A percentile compares a stretch with the other conserved stretches of the same genome.
Evolutionary conservation across 2,329 filamentous ascomycete species (phyloP).

Genomic region (Shiraia sp.): DNA sequence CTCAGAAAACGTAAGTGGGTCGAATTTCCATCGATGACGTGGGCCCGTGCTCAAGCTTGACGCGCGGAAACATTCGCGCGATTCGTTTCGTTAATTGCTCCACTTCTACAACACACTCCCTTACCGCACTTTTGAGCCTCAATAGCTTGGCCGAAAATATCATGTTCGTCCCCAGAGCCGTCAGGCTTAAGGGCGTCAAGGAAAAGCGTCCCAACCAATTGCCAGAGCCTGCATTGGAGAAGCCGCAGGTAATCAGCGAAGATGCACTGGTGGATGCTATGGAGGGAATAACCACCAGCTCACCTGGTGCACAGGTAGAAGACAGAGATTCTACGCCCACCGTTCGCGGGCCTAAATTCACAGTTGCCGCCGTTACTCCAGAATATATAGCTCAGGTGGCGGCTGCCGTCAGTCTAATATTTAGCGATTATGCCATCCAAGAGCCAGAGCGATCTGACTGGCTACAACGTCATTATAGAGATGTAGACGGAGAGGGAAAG

Average conservation of each 20-base stretch:
- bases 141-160: not conserved
- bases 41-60: slow-evolving; percentile 17
- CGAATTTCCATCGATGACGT: slow-evolving; percentile 10
- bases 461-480: slow-evolving; percentile 30
- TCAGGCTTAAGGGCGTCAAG: slow-evolving; percentile 37
- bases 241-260: slow-evolving; percentile 14
- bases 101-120: not conserved
- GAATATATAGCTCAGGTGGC: slow-evolving; percentile 37
- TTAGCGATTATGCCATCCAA: slow-evolving; percentile 43
- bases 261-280: slow-evolving; percentile 29
- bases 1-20: not conserved
- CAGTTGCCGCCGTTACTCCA: slow-evolving; percentile 18
- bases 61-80: slow-evolving; percentile 3
- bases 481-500: slow-evolving; percentile 25
- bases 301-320: slow-evolving; percentile 16
- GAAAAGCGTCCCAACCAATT: slow-evolving; percentile 19
- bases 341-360: slow-evolving; percentile 24
- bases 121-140: not conserved
- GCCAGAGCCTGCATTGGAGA: slow-evolving; percentile 2
- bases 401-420: slow-evolving; percentile 39
- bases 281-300: slow-evolving; percentile 27
- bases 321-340: slow-evolving; percentile 8
- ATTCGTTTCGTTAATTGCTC: not conserved
- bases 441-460: slow-evolving; percentile 27
- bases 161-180: slow-evolving; percentile 40